Evolutionary conservation across 73 alveolate genomes (phyloP), one percentile per base, ranked within the genome.

Genomic region (Stentor coeruleus): DNA sequence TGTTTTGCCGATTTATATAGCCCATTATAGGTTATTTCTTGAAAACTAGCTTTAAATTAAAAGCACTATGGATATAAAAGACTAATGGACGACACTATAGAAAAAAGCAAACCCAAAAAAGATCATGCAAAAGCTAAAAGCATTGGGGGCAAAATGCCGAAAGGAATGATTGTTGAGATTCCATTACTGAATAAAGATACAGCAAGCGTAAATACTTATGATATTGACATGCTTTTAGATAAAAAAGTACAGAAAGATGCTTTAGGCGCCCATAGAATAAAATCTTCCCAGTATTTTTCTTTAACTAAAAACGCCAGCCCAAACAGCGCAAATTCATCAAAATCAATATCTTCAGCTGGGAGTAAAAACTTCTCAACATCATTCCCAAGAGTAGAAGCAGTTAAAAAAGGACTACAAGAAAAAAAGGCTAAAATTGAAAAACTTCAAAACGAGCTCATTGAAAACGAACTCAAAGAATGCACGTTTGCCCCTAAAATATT

Each of bases 151-250:
- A n/a, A n/a, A n/a, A n/a, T n/a, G n/a, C n/a, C n/a, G n/a, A n/a
- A n/a, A n/a, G n/a, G n/a, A n/a, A n/a, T n/a, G n/a, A n/a, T n/a
- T n/a, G n/a, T n/a, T n/a, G n/a, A n/a, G 66, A 66, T 66, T 66
- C 79, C 79, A 33, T 20, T 66, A 40, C 39, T 66, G 37, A 66
- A 66, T 66, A 66, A 33, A 66, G 79, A 66, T 20, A 66, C 79
- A 37, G 14, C 15, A 20, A 66, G 33, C 41, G 14, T 11, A 33
- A 31, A 66, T 40, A 66, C 79, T 11, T 66, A 66, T 33, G 79
- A 66, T 33, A 26, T 26, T 33, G 39, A 66, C 40, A 66, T 11
- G 15, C 79, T 66, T 26, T 40, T 66, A 26, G 37, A 66, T 33
- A 26, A 20, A 66, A 66, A 66, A 33, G 79, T 66, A 37, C 79